A percentile compares a stretch with the other conserved stretches of the same genome.
Evolutionary conservation across 78 protist species (phyloP).

Genomic region (Speleostelium caveatum): DNA sequence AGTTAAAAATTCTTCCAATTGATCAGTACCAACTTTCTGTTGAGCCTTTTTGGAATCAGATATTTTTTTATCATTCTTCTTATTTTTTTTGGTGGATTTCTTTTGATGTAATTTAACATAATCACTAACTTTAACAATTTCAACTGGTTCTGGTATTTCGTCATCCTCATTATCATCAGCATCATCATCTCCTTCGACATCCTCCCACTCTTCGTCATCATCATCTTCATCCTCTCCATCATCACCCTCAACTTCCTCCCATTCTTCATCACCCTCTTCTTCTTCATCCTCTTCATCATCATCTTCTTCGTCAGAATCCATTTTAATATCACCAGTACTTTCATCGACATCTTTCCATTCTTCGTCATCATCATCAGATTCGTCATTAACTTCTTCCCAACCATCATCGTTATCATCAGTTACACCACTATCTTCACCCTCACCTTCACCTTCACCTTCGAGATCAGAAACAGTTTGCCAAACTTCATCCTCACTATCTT

Average conservation of each 20-base stretch:
- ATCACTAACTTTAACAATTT: slow-evolving; percentile 31
- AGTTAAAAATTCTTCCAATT: slow-evolving; percentile 31
- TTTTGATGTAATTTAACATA: not conserved
- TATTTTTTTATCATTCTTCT: slow-evolving; percentile 10
- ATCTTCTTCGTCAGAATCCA: slow-evolving; percentile 46
- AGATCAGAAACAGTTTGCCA: too few species aligned
- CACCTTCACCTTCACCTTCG: not conserved
- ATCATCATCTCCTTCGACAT: slow-evolving; percentile 39
- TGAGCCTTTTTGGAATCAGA: slow-evolving; percentile 6
- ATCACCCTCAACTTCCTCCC: slow-evolving; percentile 1
- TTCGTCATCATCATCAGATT: not conserved
- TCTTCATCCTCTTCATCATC: not conserved
- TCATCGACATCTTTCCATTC: not conserved
- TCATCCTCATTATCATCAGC: slow-evolving; percentile 36
- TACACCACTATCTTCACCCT: slow-evolving; percentile 26
- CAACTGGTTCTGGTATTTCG: slow-evolving; percentile 42
- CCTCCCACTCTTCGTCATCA: slow-evolving; percentile 14
- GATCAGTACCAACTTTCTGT: slow-evolving; percentile 24
- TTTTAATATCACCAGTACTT: not conserved
- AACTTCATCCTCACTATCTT: too few species aligned
- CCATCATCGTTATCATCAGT: slow-evolving; percentile 19
- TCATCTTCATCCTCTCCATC: slow-evolving; percentile 58
- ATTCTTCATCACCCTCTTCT: slow-evolving; percentile 5
- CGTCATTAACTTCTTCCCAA: slow-evolving; percentile 33
- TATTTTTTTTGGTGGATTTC: not conserved